Base-by-base conservation (phyloP, 2,329 filamentous ascomycete species). In the Coniochaeta hoffmannii region DNA sequence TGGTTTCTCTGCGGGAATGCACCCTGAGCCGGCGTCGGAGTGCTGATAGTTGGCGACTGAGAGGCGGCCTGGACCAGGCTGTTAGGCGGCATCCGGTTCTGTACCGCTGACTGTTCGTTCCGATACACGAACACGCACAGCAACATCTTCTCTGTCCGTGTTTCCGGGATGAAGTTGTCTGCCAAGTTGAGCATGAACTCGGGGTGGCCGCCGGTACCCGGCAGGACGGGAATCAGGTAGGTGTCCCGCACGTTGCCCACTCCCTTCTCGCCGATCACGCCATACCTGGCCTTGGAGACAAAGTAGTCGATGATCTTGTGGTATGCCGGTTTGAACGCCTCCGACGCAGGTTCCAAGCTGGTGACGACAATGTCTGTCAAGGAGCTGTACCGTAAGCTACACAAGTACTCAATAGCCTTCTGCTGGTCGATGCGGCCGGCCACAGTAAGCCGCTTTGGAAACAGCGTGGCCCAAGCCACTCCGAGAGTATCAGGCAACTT, bases 161-260 rank as follows among this genome's bases (percentile, higher is more conserved):
- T 81, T 57, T 82, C 79, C 46, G 92, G 89, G 31, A 97, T 81
- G 30, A 83, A 82, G 68, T 92, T 92, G 63, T 93, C 88, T 59
- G 90, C 86, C n/a, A 97, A 80, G 65, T 96, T 88, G 58, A 90
- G 82, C 69, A 97, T 84, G 64, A 97, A 96, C 59, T 92, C 89
- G 0, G 94, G 93, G 44, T 93, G 81, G 52, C 81, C 82, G 32
- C 76, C 78, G 26, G 82, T 78, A 26, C 89, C 90, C 5, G 85
- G 80, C 31, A 90, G 83, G 4, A 97, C 83, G 0, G 94, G 93
- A 10, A 97, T 87, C 31, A 97, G 81, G 68, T 97, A 97, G 1
- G 92, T 89, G 66, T 97, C 93, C 57, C 91, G 87, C 51, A 97
- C 88, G 58, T 90, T 87, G 19, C 84, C 81, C 30, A 85, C 73